Percentiles rank a stretch among this genome's conserved stretches.
Evolutionary conservation across 2,329 filamentous ascomycete species (phyloP).

Genomic region (Capronia americana): DNA sequence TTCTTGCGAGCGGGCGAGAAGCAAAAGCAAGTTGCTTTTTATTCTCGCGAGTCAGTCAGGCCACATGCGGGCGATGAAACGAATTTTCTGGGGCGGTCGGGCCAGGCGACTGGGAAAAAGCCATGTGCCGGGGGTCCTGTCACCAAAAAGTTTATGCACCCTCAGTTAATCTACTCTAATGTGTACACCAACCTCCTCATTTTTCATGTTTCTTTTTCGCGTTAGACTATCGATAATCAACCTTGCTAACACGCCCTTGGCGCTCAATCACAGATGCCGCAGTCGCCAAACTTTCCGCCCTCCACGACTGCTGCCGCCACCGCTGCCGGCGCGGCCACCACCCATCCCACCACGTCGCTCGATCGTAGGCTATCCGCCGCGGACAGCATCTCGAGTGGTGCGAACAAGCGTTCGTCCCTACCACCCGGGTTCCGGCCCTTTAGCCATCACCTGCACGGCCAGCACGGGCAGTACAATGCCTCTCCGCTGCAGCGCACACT

Average conservation of each 20-base stretch:
- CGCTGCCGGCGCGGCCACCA: conserved; percentile 15
- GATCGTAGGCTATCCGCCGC: conserved; percentile 37
- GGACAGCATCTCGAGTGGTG: conserved; percentile 30
- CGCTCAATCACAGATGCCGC: conserved; percentile 41
- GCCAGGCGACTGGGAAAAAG: conserved; percentile 25
- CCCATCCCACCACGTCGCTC: conserved; percentile 50
- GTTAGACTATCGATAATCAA: conserved; percentile 52
- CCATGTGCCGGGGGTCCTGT: conserved; percentile 32
- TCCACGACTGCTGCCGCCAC: conserved; percentile 27
- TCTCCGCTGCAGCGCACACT: conserved; percentile 89
- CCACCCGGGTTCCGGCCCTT: conserved; percentile 62
- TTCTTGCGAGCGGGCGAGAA: conserved; percentile 21
- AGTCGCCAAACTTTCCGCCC: conserved; percentile 42
- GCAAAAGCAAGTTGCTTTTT: conserved; percentile 23
- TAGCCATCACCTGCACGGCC: conserved; percentile 47
- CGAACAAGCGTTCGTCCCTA: conserved; percentile 65
- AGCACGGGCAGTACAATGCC: conserved; percentile 70
- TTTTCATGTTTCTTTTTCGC: conserved; percentile 38
- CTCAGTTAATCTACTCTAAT: conserved; percentile 40
- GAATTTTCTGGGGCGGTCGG: conserved; percentile 34
- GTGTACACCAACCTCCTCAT: conserved; percentile 42
- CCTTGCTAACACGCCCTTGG: conserved; percentile 42
- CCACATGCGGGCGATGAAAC: conserved; percentile 32
- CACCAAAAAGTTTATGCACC: conserved; percentile 42
- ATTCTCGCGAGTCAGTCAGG: conserved; percentile 33